Base-by-base conservation (phyloP, 768 basidiomycete genomes). In the Tricholoma saponaceum region DNA sequence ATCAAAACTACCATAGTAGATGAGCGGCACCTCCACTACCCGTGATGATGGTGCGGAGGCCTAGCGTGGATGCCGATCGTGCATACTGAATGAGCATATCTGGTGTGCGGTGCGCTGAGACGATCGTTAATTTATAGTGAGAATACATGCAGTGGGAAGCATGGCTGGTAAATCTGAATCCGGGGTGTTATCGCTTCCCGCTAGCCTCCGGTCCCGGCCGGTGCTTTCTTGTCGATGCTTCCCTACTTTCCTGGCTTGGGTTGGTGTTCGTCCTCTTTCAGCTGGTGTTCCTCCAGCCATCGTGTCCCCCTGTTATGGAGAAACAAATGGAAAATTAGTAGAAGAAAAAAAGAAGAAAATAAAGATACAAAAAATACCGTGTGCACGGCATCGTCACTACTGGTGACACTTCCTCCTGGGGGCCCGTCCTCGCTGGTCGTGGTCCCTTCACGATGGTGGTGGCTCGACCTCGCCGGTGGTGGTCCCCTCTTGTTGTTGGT, bases 1-100 rank as follows among this genome's bases (percentile, higher is more conserved):
- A 97, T 86, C 18, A 92, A 88, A 4, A 96, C 97, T 0, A 98
- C 93, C 97, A 99, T 99, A 0, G 97, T 1, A 99, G 75, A 74
- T 99, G 97, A 4, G 96, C 97, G 1, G 97, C 96, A 0, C 97
- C 97, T n/a, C 97, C 97, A 5, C 96, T 97, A 5, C 96, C 96
- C 1, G 96, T 96, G 44, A 99, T 88, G 70, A 99, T 84, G 4
- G 81, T 83, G 49, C 89, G 74, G 43, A 90, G 62, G 2, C 90
- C 90, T 4, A 89, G 76, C 14, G 79, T 69, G 1, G 80, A 78
- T 0, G 95, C 95, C 8, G 82, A 80, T 46, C 86, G 78, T 1
- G 97, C 89, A 61, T 95, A 98, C 58, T 85, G 79, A 22, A 90
- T 83, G 67, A 98, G 77, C 2, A 95, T 74, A 57, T 90, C 87